Conservation (phyloP, 768 basidiomycete genomes). For the Macrocybe gigantea region DNA sequence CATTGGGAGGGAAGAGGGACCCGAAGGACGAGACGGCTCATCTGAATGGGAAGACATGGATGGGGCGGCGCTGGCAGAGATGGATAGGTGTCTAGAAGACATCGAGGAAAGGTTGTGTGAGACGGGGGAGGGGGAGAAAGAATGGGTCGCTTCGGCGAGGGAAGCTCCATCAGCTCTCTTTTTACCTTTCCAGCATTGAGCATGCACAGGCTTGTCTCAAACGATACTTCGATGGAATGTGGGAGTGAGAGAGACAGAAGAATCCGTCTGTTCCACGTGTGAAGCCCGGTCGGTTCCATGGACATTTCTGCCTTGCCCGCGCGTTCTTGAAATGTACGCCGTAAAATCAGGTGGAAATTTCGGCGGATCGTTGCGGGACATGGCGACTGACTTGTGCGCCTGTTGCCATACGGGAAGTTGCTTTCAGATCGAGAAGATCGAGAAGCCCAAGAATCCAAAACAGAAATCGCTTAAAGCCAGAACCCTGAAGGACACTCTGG, state of each 20-base stretch:
- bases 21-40: constrained; percentile 17
- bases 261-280: constrained; percentile 14
- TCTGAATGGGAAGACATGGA: constrained; percentile 17
- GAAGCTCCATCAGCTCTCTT: constrained; percentile 3
- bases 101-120: constrained; percentile 11
- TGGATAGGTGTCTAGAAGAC: constrained; percentile 25
- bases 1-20: constrained; percentile 17
- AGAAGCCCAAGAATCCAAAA: constrained; percentile 11
- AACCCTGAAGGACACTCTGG: too few species aligned
- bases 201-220: background rate
- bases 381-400: constrained; percentile 12
- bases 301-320: constrained; percentile 10
- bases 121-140: background rate
- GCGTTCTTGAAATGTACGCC: constrained; percentile 20
- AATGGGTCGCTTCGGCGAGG: background rate
- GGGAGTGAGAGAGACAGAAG: constrained; percentile 13
- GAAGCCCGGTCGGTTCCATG: constrained; percentile 15
- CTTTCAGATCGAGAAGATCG: constrained; percentile 18
- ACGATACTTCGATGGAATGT: constrained; percentile 3
- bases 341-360: constrained; percentile 24
- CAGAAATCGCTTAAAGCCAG: background rate
- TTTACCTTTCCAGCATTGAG: constrained; percentile 1
- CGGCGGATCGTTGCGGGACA: constrained; percentile 31
- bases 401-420: constrained; percentile 22
- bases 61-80: constrained; percentile 20